phyloP scores from a whole-genome alignment of 208 protist genomes.

The Strigomonas oncopelti region DNA sequence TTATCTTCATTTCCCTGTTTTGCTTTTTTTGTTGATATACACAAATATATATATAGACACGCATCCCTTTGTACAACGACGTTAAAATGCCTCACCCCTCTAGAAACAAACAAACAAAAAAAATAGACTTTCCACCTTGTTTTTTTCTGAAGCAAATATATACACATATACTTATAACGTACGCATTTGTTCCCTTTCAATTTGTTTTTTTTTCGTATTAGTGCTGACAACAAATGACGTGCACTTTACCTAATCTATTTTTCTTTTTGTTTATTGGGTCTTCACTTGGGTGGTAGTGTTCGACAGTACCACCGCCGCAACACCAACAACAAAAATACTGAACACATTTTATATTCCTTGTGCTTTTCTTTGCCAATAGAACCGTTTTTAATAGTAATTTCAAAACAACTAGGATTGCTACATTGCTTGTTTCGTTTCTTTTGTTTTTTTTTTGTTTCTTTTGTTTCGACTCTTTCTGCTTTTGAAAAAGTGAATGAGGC shows the following conservation, averaged over 20 bases:
- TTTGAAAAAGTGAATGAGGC: background rate
- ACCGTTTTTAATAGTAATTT: conserved; percentile 1
- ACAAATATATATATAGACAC: conserved; percentile 13
- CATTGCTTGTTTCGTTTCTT: background rate
- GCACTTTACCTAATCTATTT: conserved; percentile 9
- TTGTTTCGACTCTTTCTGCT: conserved; percentile 1
- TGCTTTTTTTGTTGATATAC: background rate
- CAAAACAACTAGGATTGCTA: background rate
- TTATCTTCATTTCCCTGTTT: background rate
- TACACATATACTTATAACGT: background rate
- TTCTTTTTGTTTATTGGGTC: conserved; percentile 15
- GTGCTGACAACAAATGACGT: background rate
- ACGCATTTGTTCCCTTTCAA: background rate
- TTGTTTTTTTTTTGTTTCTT: conserved; percentile 1
- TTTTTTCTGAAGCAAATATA: background rate
- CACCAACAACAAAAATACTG: too few relatives aligned
- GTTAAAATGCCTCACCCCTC: background rate
- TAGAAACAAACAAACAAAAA: background rate
- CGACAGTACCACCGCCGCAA: too few relatives aligned
- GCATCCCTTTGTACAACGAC: conserved; percentile 11
- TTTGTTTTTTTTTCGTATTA: background rate
- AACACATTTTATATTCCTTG: conserved; percentile 4
- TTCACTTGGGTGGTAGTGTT: too few relatives aligned
- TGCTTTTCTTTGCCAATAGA: background rate
- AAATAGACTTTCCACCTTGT: background rate